These are phyloP conservation scores for Xylaria sp. DNA, from an alignment of 2,329 filamentous ascomycete genomes.

Conservation along the genomic window DNA sequence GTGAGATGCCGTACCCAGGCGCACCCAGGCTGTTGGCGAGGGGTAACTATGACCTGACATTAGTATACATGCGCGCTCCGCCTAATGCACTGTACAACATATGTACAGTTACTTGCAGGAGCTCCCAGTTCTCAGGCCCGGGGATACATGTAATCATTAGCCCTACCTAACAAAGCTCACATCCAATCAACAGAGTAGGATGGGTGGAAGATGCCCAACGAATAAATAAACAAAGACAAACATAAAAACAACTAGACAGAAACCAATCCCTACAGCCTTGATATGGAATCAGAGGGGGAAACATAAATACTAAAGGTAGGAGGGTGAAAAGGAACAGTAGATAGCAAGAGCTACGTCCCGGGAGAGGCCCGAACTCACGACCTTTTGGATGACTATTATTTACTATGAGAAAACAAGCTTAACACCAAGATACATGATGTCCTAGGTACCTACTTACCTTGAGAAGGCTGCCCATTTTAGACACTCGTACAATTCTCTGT, in stretches of 20 bases:
- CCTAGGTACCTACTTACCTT: too few relatives aligned
- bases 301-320: too few relatives aligned
- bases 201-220: conserved; percentile 19
- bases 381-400: conserved; percentile 54
- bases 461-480: too few relatives aligned
- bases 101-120: conserved; percentile 27
- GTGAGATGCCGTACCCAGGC: conserved; percentile 23
- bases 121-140: conserved; percentile 5
- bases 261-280: too few relatives aligned
- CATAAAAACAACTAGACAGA: not conserved
- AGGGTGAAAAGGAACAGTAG: not conserved
- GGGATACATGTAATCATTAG: conserved; percentile 11
- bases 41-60: conserved; percentile 27
- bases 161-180: conserved; percentile 15
- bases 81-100: conserved; percentile 34
- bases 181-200: conserved; percentile 6
- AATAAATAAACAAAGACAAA: conserved; percentile 5
- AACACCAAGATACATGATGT: too few relatives aligned
- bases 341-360: conserved; percentile 56
- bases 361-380: too few relatives aligned
- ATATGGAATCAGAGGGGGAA: too few relatives aligned
- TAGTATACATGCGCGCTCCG: conserved; percentile 7
- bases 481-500: not conserved
- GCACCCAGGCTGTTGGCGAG: conserved; percentile 27
- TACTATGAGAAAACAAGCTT: too few relatives aligned